Evolutionary conservation across 768 basidiomycete genomes (phyloP), one percentile per base, ranked within the genome.

Genomic region (Trametes coccinea): DNA sequence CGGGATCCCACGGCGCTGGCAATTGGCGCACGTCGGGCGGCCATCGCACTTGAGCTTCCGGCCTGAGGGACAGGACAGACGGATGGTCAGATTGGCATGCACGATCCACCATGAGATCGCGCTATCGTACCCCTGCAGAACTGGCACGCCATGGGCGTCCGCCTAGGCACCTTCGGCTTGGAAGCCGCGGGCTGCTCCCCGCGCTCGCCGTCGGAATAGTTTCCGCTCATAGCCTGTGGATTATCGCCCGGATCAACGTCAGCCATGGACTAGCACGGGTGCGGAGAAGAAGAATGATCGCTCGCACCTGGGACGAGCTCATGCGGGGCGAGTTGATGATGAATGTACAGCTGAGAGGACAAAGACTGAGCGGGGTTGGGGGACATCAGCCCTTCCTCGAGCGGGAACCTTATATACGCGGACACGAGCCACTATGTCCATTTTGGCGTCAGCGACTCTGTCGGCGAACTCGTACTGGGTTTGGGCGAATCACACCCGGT

Each of bases 1-100:
- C 1, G 83, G 79, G 63, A 78, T 79, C 22, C 79, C 78, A 39
- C 89, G 80, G 59, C 79, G 79, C 68, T 83, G 78, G 72, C 89
- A 90, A 69, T 90, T 89, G 37, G 75, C 78, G 70, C 89, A 90
- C 29, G 82, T 81, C 4, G 87, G 84, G 27, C 81, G 80, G 60
- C 89, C 89, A 66, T 89, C 87, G 67, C 89, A 90, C 73, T 89
- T 90, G 56, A 90, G 71, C 73, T 89, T 89, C 58, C 88, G 78
- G 4, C 84, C 88, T 89, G 65, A 2, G 17, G 17, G 45, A 56
- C 5, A 44, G 30, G 60, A 17, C 51, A 51, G 34, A 10, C 17
- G 8, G 43, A 30, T 27, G 17, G 49, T 48, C n/a, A 59, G 47
- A 43, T 64, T 33, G 47, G 41, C 46, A 29, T 17, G 16, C 40